Percentiles rank a stretch among this genome's conserved stretches.
Evolutionary conservation across 306 rosid species (phyloP).

Genomic region (Abrus precatorius): DNA sequence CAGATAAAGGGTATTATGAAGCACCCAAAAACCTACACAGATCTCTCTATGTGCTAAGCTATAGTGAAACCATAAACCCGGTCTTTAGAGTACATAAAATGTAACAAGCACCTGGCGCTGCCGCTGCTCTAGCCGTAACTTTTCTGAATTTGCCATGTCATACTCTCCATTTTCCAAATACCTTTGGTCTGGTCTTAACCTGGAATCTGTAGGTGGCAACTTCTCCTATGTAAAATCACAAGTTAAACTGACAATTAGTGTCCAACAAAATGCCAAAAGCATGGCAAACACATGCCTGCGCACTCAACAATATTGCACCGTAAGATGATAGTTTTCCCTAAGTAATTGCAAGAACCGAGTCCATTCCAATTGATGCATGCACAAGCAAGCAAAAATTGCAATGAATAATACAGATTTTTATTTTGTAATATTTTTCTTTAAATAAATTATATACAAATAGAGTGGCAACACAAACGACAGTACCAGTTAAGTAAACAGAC

Average conservation of each 20-base stretch:
- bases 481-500: slow-evolving; percentile 55
- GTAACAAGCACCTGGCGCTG: slow-evolving; percentile 85
- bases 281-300: neutral
- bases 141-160: slow-evolving; percentile 96
- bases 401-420: slow-evolving; percentile 12
- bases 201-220: slow-evolving; percentile 99
- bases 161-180: slow-evolving; percentile 96
- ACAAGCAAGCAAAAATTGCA: slow-evolving; percentile 14
- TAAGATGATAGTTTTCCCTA: slow-evolving; percentile 5
- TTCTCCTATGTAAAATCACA: slow-evolving; percentile 65
- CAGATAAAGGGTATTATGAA: slow-evolving; percentile 1
- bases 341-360: slow-evolving; percentile 2
- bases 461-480: slow-evolving; percentile 36
- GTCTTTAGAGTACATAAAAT: slow-evolving; percentile 32
- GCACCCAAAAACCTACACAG: slow-evolving; percentile 13
- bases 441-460: neutral
- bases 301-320: slow-evolving; percentile 10
- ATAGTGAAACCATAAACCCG: slow-evolving; percentile 19
- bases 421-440: slow-evolving; percentile 1
- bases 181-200: slow-evolving; percentile 98
- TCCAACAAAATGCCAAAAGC: slow-evolving; percentile 18
- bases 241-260: slow-evolving; percentile 36
- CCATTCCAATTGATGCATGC: slow-evolving; percentile 14
- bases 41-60: neutral
- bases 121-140: slow-evolving; percentile 92